Conservation (phyloP, 1,139 yeast species). For the Candida buenavistaensis region DNA sequence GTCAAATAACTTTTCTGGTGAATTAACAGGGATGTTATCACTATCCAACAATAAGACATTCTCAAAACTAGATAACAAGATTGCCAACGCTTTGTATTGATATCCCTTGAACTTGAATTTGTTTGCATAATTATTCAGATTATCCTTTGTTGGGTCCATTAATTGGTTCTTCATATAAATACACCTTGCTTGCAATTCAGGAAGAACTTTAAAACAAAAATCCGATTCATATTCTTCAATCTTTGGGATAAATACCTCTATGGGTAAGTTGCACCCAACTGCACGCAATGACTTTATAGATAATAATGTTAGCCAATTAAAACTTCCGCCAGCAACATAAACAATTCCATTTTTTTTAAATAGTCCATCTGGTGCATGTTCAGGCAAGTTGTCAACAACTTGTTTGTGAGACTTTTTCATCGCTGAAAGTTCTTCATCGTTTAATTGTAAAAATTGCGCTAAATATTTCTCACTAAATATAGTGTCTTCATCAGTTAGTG, state of each 20-base stretch:
- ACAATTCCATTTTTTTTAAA: conserved; percentile 77
- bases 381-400: conserved; percentile 53
- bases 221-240: conserved; percentile 68
- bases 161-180: conserved; percentile 58
- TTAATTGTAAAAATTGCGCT: conserved; percentile 52
- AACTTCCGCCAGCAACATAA: conserved; percentile 63
- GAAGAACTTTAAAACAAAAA: conserved; percentile 64
- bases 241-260: conserved; percentile 75
- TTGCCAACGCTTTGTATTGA: conserved; percentile 76
- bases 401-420: conserved; percentile 47
- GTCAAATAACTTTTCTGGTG: conserved; percentile 46
- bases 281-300: conserved; percentile 66
- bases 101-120: conserved; percentile 65
- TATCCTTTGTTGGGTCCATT: conserved; percentile 3
- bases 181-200: conserved; percentile 70
- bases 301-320: conserved; percentile 68
- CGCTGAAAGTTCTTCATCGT: conserved; percentile 43
- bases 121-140: conserved; percentile 14
- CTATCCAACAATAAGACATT: conserved; percentile 76
- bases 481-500: conserved; percentile 19
- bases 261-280: conserved; percentile 65
- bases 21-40: conserved; percentile 66
- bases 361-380: conserved; percentile 31
- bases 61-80: conserved; percentile 74
- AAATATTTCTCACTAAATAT: conserved; percentile 41